Base-by-base conservation (phyloP, 148 eudicot species). In the Amaranthus cruentus region DNA sequence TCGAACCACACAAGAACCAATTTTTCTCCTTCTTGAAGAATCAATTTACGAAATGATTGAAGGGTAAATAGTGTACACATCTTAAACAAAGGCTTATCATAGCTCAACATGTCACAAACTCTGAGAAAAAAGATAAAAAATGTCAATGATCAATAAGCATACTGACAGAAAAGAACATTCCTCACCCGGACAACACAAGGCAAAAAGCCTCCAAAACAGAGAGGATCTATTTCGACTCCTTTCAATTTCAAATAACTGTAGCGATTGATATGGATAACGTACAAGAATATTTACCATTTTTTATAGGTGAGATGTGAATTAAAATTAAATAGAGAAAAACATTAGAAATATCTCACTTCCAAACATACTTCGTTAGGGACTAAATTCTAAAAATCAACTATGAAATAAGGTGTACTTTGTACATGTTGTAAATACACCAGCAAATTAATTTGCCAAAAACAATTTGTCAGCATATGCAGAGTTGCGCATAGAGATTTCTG, bases 11-110 rank as follows among this genome's bases (percentile, higher is more conserved):
- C 96, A 85, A 96, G 97, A 57, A 96, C 95, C 86, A 96, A 70
- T 84, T 96, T 96, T 85, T 96, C 99, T 78, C 99, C 99, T 88
- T 96, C 99, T 86, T 96, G 97, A 74, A 96, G 99, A 58, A 96
- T 72, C 81, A 96, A 77, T 74, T 92, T 96, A n/a, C 88, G 89
- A 56, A 92, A 75, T 43, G 97, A 92, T 76, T 96, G 97, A 68
- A 87, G 61, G 21, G 99, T 92, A 82, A 96, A 96, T 68, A 92
- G 64, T 77, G 78, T 82, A 78, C 91, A 92, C 97, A 92, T 87
- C 77, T 83, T 83, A 60, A 82, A 87, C 9, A 96, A 90, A 58
- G 89, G 88, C 75, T 75, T 81, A 81, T 96, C 96, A 63, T 81
- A 86, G 56, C 74, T 78, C 73, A 61, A 78, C 72, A 63, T 42